These are phyloP conservation scores for Ceratopteris richardii DNA, from an alignment of 75 land plant genomes.

Conservation along the genomic window DNA sequence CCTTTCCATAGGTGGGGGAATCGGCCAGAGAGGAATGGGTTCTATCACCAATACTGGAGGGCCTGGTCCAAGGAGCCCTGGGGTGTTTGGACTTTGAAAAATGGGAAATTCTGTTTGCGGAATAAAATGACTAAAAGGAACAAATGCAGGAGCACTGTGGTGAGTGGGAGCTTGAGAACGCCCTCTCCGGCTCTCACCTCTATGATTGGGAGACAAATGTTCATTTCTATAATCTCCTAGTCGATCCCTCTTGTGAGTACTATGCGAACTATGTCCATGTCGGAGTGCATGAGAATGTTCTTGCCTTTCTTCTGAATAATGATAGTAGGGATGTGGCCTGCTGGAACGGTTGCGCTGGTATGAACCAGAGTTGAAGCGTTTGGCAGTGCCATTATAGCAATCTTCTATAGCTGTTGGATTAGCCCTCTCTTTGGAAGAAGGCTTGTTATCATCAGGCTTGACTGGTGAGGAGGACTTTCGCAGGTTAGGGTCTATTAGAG, in stretches of 20 bases:
- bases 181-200: constrained; percentile 1
- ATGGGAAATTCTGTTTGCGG: constrained; percentile 5
- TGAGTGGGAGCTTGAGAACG: not conserved
- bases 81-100: constrained; percentile 1
- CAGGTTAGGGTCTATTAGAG: too few species aligned
- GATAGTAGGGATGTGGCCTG: not conserved
- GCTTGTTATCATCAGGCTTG: too few species aligned
- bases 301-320: not conserved
- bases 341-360: not conserved
- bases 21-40: not conserved
- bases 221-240: not conserved
- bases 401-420: too few species aligned
- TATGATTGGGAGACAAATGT: not conserved
- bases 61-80: not conserved
- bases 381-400: too few species aligned
- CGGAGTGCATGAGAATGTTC: constrained; percentile 2
- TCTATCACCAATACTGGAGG: not conserved
- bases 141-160: not conserved
- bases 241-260: not conserved
- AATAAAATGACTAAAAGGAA: not conserved
- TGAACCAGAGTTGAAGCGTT: too few species aligned
- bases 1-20: not conserved
- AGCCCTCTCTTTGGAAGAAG: too few species aligned
- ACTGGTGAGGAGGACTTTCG: too few species aligned
- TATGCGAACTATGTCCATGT: not conserved